phyloP scores from a whole-genome alignment of 371 early-diverging fungal genomes.

The Mucor mucedo region DNA sequence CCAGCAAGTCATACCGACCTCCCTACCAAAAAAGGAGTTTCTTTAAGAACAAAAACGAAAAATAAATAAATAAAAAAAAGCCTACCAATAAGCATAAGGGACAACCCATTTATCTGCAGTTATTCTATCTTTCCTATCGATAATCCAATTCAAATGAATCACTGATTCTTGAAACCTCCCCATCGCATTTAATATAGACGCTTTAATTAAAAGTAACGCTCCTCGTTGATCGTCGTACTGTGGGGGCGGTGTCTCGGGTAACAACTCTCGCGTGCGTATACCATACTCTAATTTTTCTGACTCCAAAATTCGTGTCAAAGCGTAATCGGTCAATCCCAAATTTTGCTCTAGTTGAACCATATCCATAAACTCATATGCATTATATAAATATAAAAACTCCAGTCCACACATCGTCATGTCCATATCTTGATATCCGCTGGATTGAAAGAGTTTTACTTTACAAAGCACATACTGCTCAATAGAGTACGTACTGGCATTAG shows the following conservation, averaged over 20 bases:
- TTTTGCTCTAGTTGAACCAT: constrained; percentile 39
- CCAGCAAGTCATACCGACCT: constrained; percentile 52
- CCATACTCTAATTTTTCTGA: constrained; percentile 47
- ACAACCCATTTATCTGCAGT: constrained; percentile 58
- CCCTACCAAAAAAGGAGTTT: constrained; percentile 24
- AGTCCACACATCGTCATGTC: constrained; percentile 58
- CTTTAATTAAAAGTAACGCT: constrained; percentile 44
- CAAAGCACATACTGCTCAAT: constrained; percentile 62
- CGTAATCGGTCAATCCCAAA: constrained; percentile 43
- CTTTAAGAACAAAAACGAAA: background rate
- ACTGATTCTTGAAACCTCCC: constrained; percentile 40
- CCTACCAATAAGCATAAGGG: constrained; percentile 65
- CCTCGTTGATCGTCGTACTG: constrained; percentile 47
- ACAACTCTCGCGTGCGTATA: constrained; percentile 44
- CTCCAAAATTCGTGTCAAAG: constrained; percentile 42
- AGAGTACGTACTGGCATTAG: constrained; percentile 42
- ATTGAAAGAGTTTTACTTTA: constrained; percentile 55
- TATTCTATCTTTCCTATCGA: constrained; percentile 55
- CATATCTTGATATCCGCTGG: constrained; percentile 55
- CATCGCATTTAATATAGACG: constrained; percentile 48
- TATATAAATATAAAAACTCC: constrained; percentile 63
- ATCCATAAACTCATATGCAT: constrained; percentile 63
- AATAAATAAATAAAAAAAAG: constrained; percentile 12
- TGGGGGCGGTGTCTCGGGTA: constrained; percentile 51
- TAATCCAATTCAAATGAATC: constrained; percentile 62